Percentiles rank a stretch among this genome's conserved stretches.
Evolutionary conservation across 2,329 filamentous ascomycete species (phyloP).

Genomic region (Zalaria obscura): DNA sequence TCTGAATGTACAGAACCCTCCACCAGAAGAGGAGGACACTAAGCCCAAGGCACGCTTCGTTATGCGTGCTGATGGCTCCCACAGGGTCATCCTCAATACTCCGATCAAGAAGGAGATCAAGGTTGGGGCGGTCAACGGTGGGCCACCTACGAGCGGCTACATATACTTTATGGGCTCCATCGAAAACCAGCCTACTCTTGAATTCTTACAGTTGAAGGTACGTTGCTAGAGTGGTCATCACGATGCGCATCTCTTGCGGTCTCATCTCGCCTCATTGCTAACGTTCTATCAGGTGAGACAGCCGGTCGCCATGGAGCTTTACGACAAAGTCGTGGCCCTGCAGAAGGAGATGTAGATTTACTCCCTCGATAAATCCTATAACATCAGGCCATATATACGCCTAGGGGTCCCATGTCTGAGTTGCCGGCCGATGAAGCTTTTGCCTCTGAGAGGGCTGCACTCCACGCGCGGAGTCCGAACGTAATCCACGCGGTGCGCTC

Average conservation of each 20-base stretch:
- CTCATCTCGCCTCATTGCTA: neutral
- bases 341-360: constrained; percentile 21
- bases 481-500: too few relatives aligned
- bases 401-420: too few relatives aligned
- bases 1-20: constrained; percentile 56
- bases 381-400: too few relatives aligned
- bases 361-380: too few relatives aligned
- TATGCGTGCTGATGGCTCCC: constrained; percentile 82
- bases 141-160: constrained; percentile 55
- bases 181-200: constrained; percentile 34
- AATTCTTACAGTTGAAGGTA: constrained; percentile 44
- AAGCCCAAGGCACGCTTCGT: constrained; percentile 54
- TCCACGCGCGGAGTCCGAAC: too few relatives aligned
- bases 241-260: too few relatives aligned
- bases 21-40: constrained; percentile 22
- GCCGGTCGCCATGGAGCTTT: constrained; percentile 31
- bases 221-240: constrained; percentile 9
- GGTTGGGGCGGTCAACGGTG: constrained; percentile 50
- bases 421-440: too few relatives aligned
- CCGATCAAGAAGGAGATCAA: constrained; percentile 65
- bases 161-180: constrained; percentile 49
- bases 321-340: constrained; percentile 26
- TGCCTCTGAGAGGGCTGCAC: too few relatives aligned
- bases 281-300: constrained; percentile 22
- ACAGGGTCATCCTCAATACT: constrained; percentile 76